A percentile compares a stretch with the other conserved stretches of the same genome.
Evolutionary conservation across 2,329 filamentous ascomycete genomes (phyloP).

Genomic region (Fusarium sp.): DNA sequence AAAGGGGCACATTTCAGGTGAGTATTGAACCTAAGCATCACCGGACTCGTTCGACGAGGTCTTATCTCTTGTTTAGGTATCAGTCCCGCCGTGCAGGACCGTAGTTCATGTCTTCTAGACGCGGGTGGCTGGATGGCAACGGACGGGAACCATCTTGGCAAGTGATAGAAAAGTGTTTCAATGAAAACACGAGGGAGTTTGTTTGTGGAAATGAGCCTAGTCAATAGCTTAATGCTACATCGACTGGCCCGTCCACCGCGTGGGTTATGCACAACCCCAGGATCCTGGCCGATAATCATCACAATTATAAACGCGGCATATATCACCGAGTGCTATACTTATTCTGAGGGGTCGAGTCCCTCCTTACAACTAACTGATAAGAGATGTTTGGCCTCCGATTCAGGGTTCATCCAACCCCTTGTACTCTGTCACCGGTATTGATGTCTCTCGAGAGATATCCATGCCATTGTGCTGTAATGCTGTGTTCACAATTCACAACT

Average conservation of each 20-base stretch:
- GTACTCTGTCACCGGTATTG: too few relatives aligned
- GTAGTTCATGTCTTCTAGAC: background rate
- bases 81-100: slow-evolving; percentile 15
- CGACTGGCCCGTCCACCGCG: background rate
- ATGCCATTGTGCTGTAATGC: too few relatives aligned
- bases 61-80: slow-evolving; percentile 29
- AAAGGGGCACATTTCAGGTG: slow-evolving; percentile 31
- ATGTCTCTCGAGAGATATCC: background rate
- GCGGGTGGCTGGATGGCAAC: slow-evolving; percentile 17
- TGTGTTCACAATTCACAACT: too few relatives aligned
- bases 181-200: background rate
- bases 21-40: slow-evolving; percentile 10
- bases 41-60: slow-evolving; percentile 1
- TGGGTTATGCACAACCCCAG: slow-evolving; percentile 12
- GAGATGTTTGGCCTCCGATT: background rate
- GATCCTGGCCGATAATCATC: slow-evolving; percentile 24
- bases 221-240: slow-evolving; percentile 15
- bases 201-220: slow-evolving; percentile 1
- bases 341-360: background rate
- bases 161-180: background rate
- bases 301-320: slow-evolving; percentile 3
- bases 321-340: background rate
- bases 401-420: slow-evolving; percentile 2
- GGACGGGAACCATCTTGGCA: slow-evolving; percentile 2
- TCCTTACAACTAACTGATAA: background rate